These are phyloP conservation scores for Pseudogymnoascus sp. DNA, from an alignment of 2,329 filamentous ascomycete genomes.

Conservation along the genomic window DNA sequence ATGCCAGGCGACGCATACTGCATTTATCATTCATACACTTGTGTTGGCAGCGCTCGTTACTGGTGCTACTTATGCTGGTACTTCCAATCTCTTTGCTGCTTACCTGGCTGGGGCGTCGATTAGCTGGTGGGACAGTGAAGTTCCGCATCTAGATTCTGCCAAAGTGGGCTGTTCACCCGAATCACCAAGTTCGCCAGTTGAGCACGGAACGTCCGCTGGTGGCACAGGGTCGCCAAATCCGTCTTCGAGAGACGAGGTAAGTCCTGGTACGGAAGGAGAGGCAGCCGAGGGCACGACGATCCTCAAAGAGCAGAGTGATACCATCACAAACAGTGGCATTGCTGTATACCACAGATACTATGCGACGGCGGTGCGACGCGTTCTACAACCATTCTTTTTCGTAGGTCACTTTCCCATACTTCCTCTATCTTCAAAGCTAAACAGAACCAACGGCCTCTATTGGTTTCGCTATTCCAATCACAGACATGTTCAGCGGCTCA, in stretches of 20 bases:
- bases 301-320: neutral
- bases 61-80: slow-evolving; percentile 49
- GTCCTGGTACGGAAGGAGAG: neutral
- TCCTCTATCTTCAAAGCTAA: neutral
- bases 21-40: slow-evolving; percentile 38
- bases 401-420: slow-evolving; percentile 25
- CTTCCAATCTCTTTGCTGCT: slow-evolving; percentile 53
- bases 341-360: slow-evolving; percentile 34
- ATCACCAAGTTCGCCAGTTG: neutral
- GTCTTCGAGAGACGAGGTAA: neutral
- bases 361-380: slow-evolving; percentile 31
- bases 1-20: slow-evolving; percentile 27
- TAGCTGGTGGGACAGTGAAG: slow-evolving; percentile 48
- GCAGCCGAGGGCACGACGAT: neutral
- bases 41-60: slow-evolving; percentile 42
- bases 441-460: slow-evolving; percentile 42
- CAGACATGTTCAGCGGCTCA: slow-evolving; percentile 52
- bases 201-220: neutral
- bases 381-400: slow-evolving; percentile 67
- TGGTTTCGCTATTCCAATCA: slow-evolving; percentile 71
- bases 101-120: slow-evolving; percentile 49
- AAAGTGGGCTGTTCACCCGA: neutral
- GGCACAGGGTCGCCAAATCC: neutral
- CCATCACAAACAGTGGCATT: slow-evolving; percentile 12
- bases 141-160: neutral